Evolutionary conservation across 441 rosid species (phyloP), one percentile per base, ranked within the genome.

Genomic region (Biscutella laevigata): DNA sequence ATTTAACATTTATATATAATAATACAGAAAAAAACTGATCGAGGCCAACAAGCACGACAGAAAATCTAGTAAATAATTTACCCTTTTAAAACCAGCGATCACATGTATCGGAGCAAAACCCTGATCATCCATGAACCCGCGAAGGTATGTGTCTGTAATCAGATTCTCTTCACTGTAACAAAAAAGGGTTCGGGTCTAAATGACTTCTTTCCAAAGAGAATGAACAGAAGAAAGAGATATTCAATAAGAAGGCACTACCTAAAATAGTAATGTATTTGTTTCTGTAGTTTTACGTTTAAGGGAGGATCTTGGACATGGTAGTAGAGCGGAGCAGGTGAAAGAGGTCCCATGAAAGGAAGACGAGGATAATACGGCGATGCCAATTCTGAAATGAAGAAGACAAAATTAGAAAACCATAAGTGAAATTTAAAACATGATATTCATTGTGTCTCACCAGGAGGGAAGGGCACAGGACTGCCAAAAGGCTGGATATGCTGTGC

Each of bases 21-120:
- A n/a, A n/a, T n/a, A 41, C 15, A 27, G 50, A 68, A 40, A 70
- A 30, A 32, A 57, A 25, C n/a, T 15, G 48, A 43, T 27, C 1
- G 28, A 57, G 27, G 52, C 21, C 4, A 66, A 19, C 20, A 38
- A 24, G 37, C 16, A 21, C 38, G 27, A 22, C 7, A 37, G 38
- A 25, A 38, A 8, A 59, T 50, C 34, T 40, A 54, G 11, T 43
- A 57, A 25, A 10, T 15, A 43, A 39, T 56, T 79, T 61, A 91
- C 98, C 76, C 74, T 86, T 7, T 78, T 83, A 79, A 92, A 92
- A 66, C 84, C 75, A 38, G 98, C 94, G 57, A 92, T 74, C 58
- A 82, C 68, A 43, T 56, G 57, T 47, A 92, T 64, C 9, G 84
- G 74, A 61, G 74, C 92, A 94, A 88, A 91, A 56, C 98, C 98